These are phyloP conservation scores for Porcisia hertigi DNA, from an alignment of 208 protist genomes.

Conservation along the genomic window DNA sequence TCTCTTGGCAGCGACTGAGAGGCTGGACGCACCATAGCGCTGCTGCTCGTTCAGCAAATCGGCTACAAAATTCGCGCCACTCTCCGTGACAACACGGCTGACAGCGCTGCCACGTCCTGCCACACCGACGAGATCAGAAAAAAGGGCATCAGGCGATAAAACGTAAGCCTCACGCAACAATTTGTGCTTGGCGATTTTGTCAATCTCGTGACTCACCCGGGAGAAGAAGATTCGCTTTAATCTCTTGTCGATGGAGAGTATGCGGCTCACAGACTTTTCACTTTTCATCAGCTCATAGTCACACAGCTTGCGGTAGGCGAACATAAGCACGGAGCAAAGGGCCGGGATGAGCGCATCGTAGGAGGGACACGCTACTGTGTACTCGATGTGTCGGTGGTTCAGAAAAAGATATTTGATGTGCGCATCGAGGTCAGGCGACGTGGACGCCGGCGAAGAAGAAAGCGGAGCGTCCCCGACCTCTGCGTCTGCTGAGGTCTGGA, in stretches of 20 bases:
- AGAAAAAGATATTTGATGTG: constrained; percentile 67
- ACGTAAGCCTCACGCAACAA: constrained; percentile 57
- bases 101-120: constrained; percentile 6
- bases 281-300: constrained; percentile 60
- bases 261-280: constrained; percentile 40
- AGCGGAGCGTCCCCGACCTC: neutral
- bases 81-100: constrained; percentile 8
- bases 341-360: constrained; percentile 68
- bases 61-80: constrained; percentile 16
- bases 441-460: constrained; percentile 1
- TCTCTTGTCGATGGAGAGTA: constrained; percentile 74
- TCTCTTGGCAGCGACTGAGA: constrained; percentile 5
- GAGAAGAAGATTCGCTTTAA: constrained; percentile 53
- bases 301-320: constrained; percentile 64
- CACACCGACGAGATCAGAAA: constrained; percentile 29
- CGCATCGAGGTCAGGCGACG: constrained; percentile 23
- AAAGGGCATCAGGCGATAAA: constrained; percentile 54
- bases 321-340: constrained; percentile 54
- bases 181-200: constrained; percentile 46
- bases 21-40: constrained; percentile 5
- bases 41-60: constrained; percentile 29
- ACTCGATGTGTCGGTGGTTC: constrained; percentile 34
- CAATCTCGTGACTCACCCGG: constrained; percentile 51
- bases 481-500: constrained; percentile 10
- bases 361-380: constrained; percentile 34